These are phyloP conservation scores for Heracleum sosnowskyi DNA, from an alignment of 129 eudicot genomes.

Conservation along the genomic window DNA sequence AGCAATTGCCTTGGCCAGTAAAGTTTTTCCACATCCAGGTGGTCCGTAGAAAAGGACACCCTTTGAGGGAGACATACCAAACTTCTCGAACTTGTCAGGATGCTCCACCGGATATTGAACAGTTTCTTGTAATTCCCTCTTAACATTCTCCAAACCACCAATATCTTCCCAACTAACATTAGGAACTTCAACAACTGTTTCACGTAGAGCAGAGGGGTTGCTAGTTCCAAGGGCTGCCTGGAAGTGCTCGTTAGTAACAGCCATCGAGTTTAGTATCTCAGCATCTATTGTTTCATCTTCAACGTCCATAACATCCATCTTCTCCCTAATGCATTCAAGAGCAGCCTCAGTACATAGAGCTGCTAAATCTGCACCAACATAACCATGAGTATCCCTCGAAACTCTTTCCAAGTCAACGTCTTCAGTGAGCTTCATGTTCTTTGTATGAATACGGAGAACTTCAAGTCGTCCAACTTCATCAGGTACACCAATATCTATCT, in stretches of 20 bases:
- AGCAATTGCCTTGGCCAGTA: slow-evolving; percentile 93
- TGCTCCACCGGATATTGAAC: slow-evolving; percentile 98
- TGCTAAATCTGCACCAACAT: slow-evolving; percentile 94
- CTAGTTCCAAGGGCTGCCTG: slow-evolving; percentile 84
- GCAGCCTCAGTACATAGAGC: slow-evolving; percentile 97
- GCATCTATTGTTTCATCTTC: slow-evolving; percentile 93
- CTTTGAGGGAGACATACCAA: slow-evolving; percentile 95
- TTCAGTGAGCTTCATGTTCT: slow-evolving; percentile 86
- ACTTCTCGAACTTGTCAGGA: slow-evolving; percentile 92
- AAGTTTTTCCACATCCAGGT: slow-evolving; percentile 95
- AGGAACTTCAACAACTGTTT: slow-evolving; percentile 92
- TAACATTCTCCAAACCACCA: slow-evolving; percentile 92
- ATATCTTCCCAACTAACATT: slow-evolving; percentile 84
- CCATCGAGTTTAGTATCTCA: slow-evolving; percentile 86
- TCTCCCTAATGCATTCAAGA: slow-evolving; percentile 84
- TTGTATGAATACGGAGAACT: slow-evolving; percentile 88
- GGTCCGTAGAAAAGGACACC: slow-evolving; percentile 97
- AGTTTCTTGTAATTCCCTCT: slow-evolving; percentile 95
- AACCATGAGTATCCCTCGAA: slow-evolving; percentile 83
- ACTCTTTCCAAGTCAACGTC: slow-evolving; percentile 82
- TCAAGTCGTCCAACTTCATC: slow-evolving; percentile 94
- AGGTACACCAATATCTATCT: slow-evolving; percentile 92
- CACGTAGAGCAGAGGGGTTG: slow-evolving; percentile 97
- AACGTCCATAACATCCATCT: slow-evolving; percentile 96
- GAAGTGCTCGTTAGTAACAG: slow-evolving; percentile 84